Conservation (phyloP, 2,329 filamentous ascomycete genomes). For the Colletotrichum abscissum region DNA sequence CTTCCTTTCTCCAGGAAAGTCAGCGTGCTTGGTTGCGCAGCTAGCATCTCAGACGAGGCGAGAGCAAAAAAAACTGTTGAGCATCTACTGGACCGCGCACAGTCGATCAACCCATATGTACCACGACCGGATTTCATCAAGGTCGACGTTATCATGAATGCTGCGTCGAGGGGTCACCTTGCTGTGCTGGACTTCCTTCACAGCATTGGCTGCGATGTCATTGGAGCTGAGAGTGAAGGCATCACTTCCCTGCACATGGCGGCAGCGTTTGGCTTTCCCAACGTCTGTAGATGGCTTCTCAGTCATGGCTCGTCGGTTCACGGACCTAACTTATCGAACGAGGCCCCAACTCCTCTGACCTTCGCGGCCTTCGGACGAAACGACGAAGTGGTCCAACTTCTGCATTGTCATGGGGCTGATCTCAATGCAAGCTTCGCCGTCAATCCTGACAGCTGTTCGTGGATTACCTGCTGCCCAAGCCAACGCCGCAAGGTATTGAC, state of each 20-base stretch:
- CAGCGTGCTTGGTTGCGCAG: neutral
- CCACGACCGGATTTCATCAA: neutral
- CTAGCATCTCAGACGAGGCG: fast-evolving
- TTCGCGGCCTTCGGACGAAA: neutral
- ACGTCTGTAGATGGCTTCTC: conserved; percentile 2
- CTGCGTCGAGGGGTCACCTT: neutral
- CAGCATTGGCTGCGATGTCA: neutral
- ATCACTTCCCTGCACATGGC: neutral
- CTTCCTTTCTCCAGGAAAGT: neutral
- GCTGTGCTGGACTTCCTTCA: neutral
- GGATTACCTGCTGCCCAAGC: no score
- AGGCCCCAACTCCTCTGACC: neutral
- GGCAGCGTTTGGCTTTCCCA: neutral
- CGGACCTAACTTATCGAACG: fast-evolving
- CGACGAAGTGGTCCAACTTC: neutral
- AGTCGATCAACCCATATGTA: neutral
- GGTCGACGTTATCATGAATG: neutral
- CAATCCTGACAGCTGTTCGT: neutral
- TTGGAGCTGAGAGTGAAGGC: neutral
- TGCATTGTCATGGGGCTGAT: neutral
- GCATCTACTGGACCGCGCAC: neutral
- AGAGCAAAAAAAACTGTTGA: neutral
- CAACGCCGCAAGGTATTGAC: no score
- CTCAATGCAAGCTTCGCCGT: neutral
- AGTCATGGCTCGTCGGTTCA: neutral